Base-by-base conservation (phyloP, 345 rosid genomes). In the Aquilaria malaccensis region DNA sequence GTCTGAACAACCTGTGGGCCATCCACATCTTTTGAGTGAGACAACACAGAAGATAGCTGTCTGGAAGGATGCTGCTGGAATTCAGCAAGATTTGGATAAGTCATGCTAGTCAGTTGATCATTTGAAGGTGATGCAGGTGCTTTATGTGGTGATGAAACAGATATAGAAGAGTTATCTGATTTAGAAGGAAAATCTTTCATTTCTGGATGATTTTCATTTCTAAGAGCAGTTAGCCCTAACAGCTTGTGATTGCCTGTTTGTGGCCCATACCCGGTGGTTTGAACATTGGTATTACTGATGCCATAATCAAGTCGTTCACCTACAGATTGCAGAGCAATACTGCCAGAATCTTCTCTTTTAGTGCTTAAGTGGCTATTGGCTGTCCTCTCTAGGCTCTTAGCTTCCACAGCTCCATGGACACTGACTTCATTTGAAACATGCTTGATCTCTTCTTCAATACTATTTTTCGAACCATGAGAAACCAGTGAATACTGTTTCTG, bases 111-210 rank as follows among this genome's bases (percentile, higher is more conserved):
- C 32, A 33, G 55, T 58, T 58, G 62, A 33, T 67, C 63, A 64
- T 60, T 59, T 37, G 56, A 69, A n/a, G 61, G 57, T 61, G 71
- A 55, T 13, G 31, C 10, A n/a, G 70, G 58, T 63, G 62, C 64
- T 71, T 55, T 67, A 57, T 62, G 67, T 3, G 74, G 69, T 58
- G 61, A 70, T 55, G 50, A 59, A 69, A 67, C 72, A 33, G 70
- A 70, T 31, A 72, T 11, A 58, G 73, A 70, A 59, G 83, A 73
- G 62, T 63, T 68, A 73, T 67, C 68, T n/a, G 72, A 60, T 51
- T 52, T 69, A 51, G 56, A 78, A 52, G 60, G 59, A 60, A 61
- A 65, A 47, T 70, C 70, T 37, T 52, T 9, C 30, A 56, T 58
- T 61, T 61, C 65, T 43, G 60, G 62, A 57, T 49, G 46, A 9